A percentile compares a stretch with the other conserved stretches of the same genome.
These are phyloP conservation scores for Paramecium tetraurelia DNA, from an alignment of 73 alveolate genomes.

Conservation along the genomic window DNA sequence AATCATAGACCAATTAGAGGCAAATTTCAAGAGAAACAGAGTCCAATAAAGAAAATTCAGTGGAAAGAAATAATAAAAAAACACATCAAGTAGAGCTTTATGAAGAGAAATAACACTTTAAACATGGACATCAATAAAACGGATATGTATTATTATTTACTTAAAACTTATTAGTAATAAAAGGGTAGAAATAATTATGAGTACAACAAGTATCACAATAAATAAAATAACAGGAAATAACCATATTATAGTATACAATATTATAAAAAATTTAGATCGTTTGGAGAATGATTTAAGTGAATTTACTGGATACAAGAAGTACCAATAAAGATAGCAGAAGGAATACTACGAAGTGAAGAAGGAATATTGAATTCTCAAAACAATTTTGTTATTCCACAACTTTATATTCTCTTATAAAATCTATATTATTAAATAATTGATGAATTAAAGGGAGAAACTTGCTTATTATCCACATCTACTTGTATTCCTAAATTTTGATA, in stretches of 20 bases:
- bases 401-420: neutral
- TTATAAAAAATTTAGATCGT: neutral
- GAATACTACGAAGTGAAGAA: neutral
- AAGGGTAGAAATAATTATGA: neutral
- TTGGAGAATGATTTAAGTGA: slow-evolving; percentile 22
- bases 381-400: neutral
- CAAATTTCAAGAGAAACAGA: neutral
- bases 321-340: neutral
- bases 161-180: neutral
- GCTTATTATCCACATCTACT: slow-evolving; percentile 21
- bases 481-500: neutral
- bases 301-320: slow-evolving; percentile 6
- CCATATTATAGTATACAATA: neutral
- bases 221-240: neutral
- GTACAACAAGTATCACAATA: neutral
- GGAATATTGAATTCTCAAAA: neutral
- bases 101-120: neutral
- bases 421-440: neutral
- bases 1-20: neutral
- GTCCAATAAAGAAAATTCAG: neutral
- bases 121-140: neutral
- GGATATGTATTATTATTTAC: neutral
- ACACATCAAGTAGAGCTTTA: neutral
- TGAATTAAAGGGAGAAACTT: neutral
- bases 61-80: neutral